Evolutionary conservation across 306 rosid species (phyloP), one percentile per base, ranked within the genome.

Genomic region (Castanopsis chinensis): DNA sequence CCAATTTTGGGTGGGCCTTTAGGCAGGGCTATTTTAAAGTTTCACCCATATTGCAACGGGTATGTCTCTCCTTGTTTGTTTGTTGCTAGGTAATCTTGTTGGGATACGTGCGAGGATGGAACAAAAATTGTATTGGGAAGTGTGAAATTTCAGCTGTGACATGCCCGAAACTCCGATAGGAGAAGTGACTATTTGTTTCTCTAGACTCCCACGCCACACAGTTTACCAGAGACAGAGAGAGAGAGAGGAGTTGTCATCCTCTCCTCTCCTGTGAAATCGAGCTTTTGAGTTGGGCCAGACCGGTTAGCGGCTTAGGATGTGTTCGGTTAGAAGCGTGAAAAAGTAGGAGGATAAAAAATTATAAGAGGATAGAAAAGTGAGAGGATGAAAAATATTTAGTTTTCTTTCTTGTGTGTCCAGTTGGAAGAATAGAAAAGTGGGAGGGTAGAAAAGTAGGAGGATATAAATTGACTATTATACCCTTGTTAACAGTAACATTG

Each of bases 111-210:
- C 12, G 78, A n/a, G 4, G 63, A 41, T 52, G 69, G 69, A 27
- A 20, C 27, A 51, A 28, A 41, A 15, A 59, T 19, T 18, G 0
- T 76, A 20, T 63, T 60, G 75, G 74, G 76, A 56, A 77, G 76
- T 27, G 81, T 51, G 80, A 77, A 74, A 73, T 33, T 79, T 56
- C 78, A 77, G 56, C 35, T 57, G 71, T 37, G 72, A 80, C 71
- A 78, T 41, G 27, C 52, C 32, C 21, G 20, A 6, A 75, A 25
- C 60, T 73, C 45, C 3, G 45, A 37, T 37, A 37, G 45, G 45
- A 7, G 45, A 7, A 7, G 45, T 37, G 45, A 8, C 3, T 37
- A 0, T 6, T 37, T 37, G 45, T 37, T 8, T 37, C 11, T 37
- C 11, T 37, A 2, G 11, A 37, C 45, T 7, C 45, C 11, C 43